Percentiles rank a stretch among this genome's conserved stretches.
Conservation (phyloP, 2,329 filamentous ascomycete genomes). For the Phaeosphaeriaceae sp. region DNA sequence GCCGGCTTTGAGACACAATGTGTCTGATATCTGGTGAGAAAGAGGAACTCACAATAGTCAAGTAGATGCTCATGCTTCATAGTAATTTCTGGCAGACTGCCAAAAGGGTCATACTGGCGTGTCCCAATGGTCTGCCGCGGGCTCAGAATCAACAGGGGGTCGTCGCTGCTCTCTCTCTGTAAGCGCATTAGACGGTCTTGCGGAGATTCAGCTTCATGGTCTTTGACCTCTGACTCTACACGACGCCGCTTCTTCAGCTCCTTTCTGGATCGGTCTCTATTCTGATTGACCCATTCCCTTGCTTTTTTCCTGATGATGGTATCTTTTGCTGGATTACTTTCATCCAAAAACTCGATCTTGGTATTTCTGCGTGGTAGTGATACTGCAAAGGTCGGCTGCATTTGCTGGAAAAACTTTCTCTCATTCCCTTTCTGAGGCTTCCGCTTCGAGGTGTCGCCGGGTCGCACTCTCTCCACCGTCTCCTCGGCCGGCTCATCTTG, state of each 20-base stretch:
- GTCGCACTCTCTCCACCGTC: not conserved
- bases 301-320: slow-evolving; percentile 34
- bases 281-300: slow-evolving; percentile 34
- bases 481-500: not conserved
- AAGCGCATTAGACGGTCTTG: slow-evolving; percentile 1
- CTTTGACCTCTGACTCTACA: slow-evolving; percentile 5
- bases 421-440: slow-evolving; percentile 16
- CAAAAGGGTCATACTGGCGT: slow-evolving; percentile 26
- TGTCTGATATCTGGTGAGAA: not conserved
- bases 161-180: slow-evolving; percentile 3
- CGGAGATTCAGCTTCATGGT: not conserved
- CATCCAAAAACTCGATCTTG: slow-evolving; percentile 30
- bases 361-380: slow-evolving; percentile 16
- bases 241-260: slow-evolving; percentile 2
- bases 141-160: not conserved
- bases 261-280: slow-evolving; percentile 18
- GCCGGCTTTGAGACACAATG: not conserved
- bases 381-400: slow-evolving; percentile 31
- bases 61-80: slow-evolving; percentile 33
- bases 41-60: slow-evolving; percentile 25
- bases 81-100: slow-evolving; percentile 24
- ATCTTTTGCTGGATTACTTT: slow-evolving; percentile 29
- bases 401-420: slow-evolving; percentile 28
- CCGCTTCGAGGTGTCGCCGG: not conserved
- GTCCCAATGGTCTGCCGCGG: slow-evolving; percentile 10